Percentiles rank a stretch among this genome's conserved stretches.
Conservation (phyloP, 139 green algal species). For the Trebouxia sp. region DNA sequence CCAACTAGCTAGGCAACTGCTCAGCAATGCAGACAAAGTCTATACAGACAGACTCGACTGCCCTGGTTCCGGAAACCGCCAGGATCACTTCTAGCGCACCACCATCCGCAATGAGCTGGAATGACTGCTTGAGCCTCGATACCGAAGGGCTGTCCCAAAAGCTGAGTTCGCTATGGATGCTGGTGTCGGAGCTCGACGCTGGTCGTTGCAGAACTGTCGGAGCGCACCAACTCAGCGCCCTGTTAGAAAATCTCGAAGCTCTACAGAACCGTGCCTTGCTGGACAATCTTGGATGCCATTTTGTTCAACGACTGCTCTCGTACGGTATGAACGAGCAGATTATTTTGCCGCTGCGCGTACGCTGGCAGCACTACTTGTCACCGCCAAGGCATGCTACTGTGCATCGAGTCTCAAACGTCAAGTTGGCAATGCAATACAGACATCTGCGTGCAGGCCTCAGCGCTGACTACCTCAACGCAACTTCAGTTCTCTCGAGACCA, state of each 20-base stretch:
- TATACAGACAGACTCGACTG: too few relatives aligned
- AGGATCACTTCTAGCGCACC: too few relatives aligned
- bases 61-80: too few relatives aligned
- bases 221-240: background rate
- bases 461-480: constrained; percentile 10
- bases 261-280: background rate
- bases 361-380: background rate
- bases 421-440: too few relatives aligned
- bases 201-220: constrained; percentile 9
- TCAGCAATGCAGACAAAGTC: too few relatives aligned
- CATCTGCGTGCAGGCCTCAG: background rate
- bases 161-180: background rate
- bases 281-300: background rate
- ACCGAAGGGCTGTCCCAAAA: background rate
- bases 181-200: constrained; percentile 1
- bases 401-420: too few relatives aligned
- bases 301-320: background rate
- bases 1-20: too few relatives aligned
- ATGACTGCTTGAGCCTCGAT: background rate
- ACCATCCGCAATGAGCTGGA: background rate
- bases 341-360: too few relatives aligned
- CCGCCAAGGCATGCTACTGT: too few relatives aligned
- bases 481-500: background rate
- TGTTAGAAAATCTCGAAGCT: background rate
- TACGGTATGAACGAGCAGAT: constrained; percentile 13